Base-by-base conservation (phyloP, 2,329 filamentous ascomycete species). In the Penicillium sp. region DNA sequence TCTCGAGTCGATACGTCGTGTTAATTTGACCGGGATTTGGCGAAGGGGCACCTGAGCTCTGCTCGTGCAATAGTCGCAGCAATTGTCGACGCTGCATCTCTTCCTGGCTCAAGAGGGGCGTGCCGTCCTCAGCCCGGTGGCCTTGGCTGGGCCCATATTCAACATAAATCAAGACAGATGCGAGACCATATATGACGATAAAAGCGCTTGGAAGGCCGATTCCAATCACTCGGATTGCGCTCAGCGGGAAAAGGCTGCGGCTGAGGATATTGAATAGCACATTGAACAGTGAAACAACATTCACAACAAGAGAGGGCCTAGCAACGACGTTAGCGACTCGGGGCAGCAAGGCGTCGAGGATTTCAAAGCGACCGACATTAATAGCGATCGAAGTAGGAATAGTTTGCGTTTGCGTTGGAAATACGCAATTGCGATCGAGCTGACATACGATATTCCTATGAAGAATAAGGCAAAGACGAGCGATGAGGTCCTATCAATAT, bases 11-110 rank as follows among this genome's bases (percentile, higher is more conserved):
- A 59, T 69, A 74, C 12, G 72, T 73, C 28, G 61, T 69, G 15
- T 64, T 52, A 17, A n/a, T 64, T 5, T 66, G 47, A 35, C 31
- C 35, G 17, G 67, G 50, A n/a, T 71, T 68, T 3, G 69, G 65
- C 7, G 63, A 68, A 7, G 70, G 66, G 5, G 71, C 71, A 15
- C 69, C 63, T 5, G 63, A 60, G 6, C 67, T 63, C 6, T 71
- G 71, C 52, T 71, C 67, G 34, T 71, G 69, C 22, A 78, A 59
- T 17, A 79, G 64, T 12, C 75, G 69, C 37, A 73, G 71, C 28
- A 78, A 63, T 54, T 79, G 74, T 38, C 72, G 73, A 37, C 77
- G 74, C 55, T 78, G 74, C 67, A 75, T 71, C 54, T 79, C 75
- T 53, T 78, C 76, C 22, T 74, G 73, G 3, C 69, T 75, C 42